phyloP scores from a whole-genome alignment of 1,284 basidiomycete genomes.

The Uromyces viciae-fabae region DNA sequence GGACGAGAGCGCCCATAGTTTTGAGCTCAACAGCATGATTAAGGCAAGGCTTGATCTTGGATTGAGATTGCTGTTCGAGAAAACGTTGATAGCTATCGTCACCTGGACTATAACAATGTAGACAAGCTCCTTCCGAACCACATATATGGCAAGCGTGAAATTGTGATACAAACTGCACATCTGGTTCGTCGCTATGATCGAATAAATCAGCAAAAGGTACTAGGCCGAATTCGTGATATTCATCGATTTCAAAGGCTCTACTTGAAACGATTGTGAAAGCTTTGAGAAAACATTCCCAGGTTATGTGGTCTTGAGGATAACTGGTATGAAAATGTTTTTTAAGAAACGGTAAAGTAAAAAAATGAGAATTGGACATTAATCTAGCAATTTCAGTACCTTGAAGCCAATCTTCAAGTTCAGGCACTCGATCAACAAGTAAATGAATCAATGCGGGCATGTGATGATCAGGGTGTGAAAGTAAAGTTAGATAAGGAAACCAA shows the following conservation, averaged over 20 bases:
- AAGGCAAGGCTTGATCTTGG: neutral
- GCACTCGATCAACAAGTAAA: neutral
- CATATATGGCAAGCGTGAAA: constrained; percentile 28
- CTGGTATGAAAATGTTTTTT: neutral
- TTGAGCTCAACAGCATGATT: neutral
- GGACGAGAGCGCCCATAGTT: neutral
- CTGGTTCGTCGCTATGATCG: constrained; percentile 40
- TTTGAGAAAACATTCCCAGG: constrained; percentile 15
- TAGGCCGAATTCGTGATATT: constrained; percentile 32
- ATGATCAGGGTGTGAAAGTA: constrained; percentile 8
- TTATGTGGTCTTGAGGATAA: neutral
- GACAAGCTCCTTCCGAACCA: constrained; percentile 23
- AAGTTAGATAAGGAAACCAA: constrained; percentile 24
- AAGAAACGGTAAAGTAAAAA: constrained; percentile 1
- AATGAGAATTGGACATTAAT: neutral
- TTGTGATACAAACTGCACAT: constrained; percentile 25
- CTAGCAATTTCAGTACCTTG: constrained; percentile 27
- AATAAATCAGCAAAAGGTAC: constrained; percentile 40
- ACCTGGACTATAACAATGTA: no score
- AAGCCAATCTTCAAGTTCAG: neutral
- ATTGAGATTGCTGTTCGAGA: neutral
- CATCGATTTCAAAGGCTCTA: constrained; percentile 35
- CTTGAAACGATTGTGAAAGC: constrained; percentile 34
- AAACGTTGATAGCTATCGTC: neutral
- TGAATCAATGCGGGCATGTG: neutral